These are phyloP conservation scores for Hypoxylon sp. DNA, from an alignment of 2,329 filamentous ascomycete species.

Conservation along the genomic window DNA sequence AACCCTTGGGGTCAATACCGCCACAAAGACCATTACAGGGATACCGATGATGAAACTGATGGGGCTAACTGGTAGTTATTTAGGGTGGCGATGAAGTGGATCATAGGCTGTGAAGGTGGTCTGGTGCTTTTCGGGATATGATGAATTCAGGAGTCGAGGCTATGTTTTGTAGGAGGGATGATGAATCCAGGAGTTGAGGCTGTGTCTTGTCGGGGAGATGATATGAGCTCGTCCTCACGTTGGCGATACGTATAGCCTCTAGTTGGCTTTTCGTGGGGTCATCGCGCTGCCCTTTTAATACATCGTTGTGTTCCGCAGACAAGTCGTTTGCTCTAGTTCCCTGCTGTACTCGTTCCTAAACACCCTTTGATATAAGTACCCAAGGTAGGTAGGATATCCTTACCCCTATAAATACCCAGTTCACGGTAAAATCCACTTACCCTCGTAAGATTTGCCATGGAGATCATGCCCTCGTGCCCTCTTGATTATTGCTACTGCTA, in stretches of 20 bases:
- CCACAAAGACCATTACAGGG: not conserved
- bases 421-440: not conserved
- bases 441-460: not conserved
- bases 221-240: not conserved
- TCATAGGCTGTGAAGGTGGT: not conserved
- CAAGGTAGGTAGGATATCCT: not conserved
- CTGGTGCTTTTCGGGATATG: not conserved
- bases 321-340: not conserved
- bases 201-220: not conserved
- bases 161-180: no score
- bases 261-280: not conserved
- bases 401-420: not conserved
- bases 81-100: not conserved
- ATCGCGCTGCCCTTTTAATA: not conserved
- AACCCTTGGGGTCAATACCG: not conserved
- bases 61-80: no score
- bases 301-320: not conserved
- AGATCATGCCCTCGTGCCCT: conserved; percentile 1
- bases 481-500: conserved; percentile 22
- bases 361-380: not conserved
- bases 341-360: not conserved
- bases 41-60: not conserved
- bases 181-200: not conserved
- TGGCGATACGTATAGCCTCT: not conserved
- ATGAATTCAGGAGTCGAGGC: not conserved